phyloP scores from a whole-genome alignment of 139 green algal genomes.

The Ulvella scutata region DNA sequence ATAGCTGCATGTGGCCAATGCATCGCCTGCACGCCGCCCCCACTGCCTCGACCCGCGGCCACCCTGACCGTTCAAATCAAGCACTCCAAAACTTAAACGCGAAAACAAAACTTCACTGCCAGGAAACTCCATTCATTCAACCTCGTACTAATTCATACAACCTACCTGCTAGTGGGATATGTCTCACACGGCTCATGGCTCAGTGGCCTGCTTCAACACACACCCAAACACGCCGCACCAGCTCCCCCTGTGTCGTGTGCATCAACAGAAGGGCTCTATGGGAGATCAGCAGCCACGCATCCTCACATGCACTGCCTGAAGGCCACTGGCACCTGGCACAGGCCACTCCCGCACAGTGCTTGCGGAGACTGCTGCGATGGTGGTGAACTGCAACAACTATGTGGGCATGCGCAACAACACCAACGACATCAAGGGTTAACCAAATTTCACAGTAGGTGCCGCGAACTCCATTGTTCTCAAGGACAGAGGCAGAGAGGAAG shows the following conservation, averaged over 20 bases:
- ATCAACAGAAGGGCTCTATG: background rate
- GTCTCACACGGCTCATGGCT: background rate
- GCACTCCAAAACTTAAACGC: too few relatives aligned
- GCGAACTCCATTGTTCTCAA: background rate
- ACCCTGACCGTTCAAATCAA: too few relatives aligned
- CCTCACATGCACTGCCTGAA: background rate
- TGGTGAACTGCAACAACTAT: background rate
- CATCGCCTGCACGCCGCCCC: background rate
- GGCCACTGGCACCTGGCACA: background rate
- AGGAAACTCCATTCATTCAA: too few relatives aligned
- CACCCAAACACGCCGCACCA: too few relatives aligned
- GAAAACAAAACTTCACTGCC: too few relatives aligned
- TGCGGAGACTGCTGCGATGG: background rate
- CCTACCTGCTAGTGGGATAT: too few relatives aligned
- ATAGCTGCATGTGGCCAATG: slow-evolving; percentile 59
- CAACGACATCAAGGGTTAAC: background rate
- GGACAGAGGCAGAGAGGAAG: slow-evolving; percentile 11
- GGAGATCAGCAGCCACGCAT: background rate
- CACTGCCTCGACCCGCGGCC: too few relatives aligned
- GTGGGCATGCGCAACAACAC: background rate
- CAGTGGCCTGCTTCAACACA: too few relatives aligned
- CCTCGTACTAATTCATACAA: too few relatives aligned
- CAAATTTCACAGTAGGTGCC: slow-evolving; percentile 41
- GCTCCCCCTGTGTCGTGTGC: too few relatives aligned
- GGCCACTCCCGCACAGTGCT: background rate